Base-by-base conservation (phyloP, 805 yeast species). In the Kuraishia floccosa region DNA sequence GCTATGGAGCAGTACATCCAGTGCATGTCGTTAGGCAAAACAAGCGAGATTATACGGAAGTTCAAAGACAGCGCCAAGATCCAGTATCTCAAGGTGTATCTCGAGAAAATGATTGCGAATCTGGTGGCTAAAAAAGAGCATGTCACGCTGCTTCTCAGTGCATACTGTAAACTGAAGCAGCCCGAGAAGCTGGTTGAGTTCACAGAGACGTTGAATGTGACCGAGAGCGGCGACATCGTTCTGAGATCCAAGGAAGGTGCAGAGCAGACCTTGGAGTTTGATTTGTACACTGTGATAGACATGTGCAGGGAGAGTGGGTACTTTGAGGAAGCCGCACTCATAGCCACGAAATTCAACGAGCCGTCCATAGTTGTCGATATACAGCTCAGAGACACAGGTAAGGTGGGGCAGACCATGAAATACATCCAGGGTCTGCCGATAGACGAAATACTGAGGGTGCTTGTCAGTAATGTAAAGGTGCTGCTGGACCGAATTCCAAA, bases 31-130 rank as follows among this genome's bases (percentile, higher is more conserved):
- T 39, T 65, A 3, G 74, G 75, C 0, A 72, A 74, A 31, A 70
- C 86, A 2, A 81, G 89, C 48, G 82, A 76, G 35, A 72, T 86
- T 3, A 82, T 89, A 13, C 70, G 83, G 26, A 77, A 78, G 43
- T 84, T 78, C 50, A 76, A 80, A 39, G 93, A 79, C 36, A 77
- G 85, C 14, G 73, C 82, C 5, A 77, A 79, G 35, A 80, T 84
- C 2, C 57, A 61, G 18, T 71, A 71, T 36, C 54, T 87, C 42
- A 66, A 84, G 0, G 58, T 60, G 25, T 86, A 79, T 39, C 55
- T 86, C 21, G 74, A 73, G 48, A 67, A 67, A 9, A 58, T 86
- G 39, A 60, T 80, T 32, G 64, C 64, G 6, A 50, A 62, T 26
- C 64, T 67, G 2, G 40, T 65, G 10, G 76, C 94, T 0, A 69